Evolutionary conservation across 2,329 filamentous ascomycete genomes (phyloP).

Genomic region (Neocucurbitaria cava): DNA sequence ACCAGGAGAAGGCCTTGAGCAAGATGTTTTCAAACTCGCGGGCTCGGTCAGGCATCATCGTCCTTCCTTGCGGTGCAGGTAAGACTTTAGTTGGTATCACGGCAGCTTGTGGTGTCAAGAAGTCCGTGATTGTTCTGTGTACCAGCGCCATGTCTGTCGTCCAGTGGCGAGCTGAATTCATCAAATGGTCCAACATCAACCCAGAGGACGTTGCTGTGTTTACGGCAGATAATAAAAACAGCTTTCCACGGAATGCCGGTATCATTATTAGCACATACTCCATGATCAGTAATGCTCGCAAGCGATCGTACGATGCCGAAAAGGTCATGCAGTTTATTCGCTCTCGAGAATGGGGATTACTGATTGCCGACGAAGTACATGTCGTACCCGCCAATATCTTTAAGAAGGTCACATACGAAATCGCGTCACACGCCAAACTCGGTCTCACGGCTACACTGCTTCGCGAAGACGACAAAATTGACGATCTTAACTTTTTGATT

Average conservation of each 20-base stretch:
- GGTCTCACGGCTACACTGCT: conserved; percentile 93
- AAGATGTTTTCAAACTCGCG: conserved; percentile 99
- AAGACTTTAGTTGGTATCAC: conserved; percentile 99
- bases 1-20: conserved; percentile 95
- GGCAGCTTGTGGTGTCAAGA: conserved; percentile 96
- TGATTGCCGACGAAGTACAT: conserved; percentile 97
- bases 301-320: conserved; percentile 87
- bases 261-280: conserved; percentile 98
- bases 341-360: conserved; percentile 91
- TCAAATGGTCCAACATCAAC: conserved; percentile 99
- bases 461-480: conserved; percentile 97
- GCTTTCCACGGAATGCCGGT: conserved; percentile 86
- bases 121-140: conserved; percentile 92
- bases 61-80: conserved; percentile 92
- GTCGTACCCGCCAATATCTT: conserved; percentile 98
- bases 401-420: conserved; percentile 87
- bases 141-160: conserved; percentile 98
- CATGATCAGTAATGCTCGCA: conserved; percentile 94
- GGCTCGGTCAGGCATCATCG: conserved; percentile 96
- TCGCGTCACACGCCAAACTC: conserved; percentile 94
- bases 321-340: conserved; percentile 98
- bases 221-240: conserved; percentile 88
- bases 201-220: conserved; percentile 94
- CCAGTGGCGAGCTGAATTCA: conserved; percentile 94
- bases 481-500: conserved; percentile 95